phyloP scores from a whole-genome alignment of 1,284 basidiomycete species.

The Trichosporon sp. region DNA sequence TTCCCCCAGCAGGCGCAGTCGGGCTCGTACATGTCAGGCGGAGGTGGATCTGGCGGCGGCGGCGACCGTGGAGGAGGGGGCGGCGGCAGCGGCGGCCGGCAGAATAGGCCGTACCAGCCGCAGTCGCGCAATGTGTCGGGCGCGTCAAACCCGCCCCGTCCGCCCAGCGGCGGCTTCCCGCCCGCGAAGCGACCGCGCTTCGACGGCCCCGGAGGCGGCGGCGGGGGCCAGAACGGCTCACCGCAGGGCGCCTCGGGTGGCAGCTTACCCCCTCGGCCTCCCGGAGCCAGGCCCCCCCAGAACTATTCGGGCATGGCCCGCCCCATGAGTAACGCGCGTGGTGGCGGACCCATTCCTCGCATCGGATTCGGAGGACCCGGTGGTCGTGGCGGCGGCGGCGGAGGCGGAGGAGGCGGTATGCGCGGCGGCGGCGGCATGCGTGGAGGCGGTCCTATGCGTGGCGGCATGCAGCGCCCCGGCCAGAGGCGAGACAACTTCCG shows the following conservation, averaged over 20 bases:
- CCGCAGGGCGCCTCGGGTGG: constrained; percentile 48
- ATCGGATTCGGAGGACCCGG: constrained; percentile 42
- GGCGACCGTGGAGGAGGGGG: neutral
- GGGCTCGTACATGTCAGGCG: constrained; percentile 4
- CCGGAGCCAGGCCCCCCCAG: constrained; percentile 18
- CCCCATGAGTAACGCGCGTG: constrained; percentile 38
- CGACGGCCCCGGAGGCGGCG: constrained; percentile 58
- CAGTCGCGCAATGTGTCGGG: constrained; percentile 12
- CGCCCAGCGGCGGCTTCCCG: constrained; percentile 31
- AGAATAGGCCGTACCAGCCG: constrained; percentile 34
- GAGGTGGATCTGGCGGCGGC: neutral
- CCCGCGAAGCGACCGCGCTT: constrained; percentile 70
- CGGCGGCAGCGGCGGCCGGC: neutral
- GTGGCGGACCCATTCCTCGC: constrained; percentile 30
- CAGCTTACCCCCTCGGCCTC: constrained; percentile 29
- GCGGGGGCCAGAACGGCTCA: constrained; percentile 4
- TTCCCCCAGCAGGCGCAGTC: constrained; percentile 12
- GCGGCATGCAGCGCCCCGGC: constrained; percentile 15
- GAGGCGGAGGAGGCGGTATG: constrained; percentile 43
- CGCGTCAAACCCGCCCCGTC: neutral
- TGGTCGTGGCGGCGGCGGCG: constrained; percentile 46
- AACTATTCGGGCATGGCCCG: constrained; percentile 16
- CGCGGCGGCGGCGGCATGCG: constrained; percentile 62
- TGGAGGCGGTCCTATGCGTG: constrained; percentile 14
- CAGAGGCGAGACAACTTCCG: constrained; percentile 8